Evolutionary conservation across 805 yeast genomes (phyloP), one percentile per base, ranked within the genome.

Genomic region (Kregervanrija pseudodelftensis): DNA sequence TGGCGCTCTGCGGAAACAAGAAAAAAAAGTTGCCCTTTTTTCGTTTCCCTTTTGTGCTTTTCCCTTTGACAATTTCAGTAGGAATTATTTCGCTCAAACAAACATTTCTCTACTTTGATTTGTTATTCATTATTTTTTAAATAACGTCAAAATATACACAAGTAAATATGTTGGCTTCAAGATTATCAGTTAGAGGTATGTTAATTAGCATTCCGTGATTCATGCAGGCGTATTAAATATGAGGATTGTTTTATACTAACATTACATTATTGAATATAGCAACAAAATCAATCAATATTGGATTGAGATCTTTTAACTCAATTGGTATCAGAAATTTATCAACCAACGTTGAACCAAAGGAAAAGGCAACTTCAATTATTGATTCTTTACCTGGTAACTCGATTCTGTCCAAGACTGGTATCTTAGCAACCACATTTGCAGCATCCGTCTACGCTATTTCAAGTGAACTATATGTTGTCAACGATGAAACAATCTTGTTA

Each of bases 371-470:
- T 62, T 80, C 96, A 43, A 80, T 91, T 68, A 80, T 91, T 60
- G 90, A 85, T 62, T 87, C 96, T 52, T 72, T 93, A 57, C 99
- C 99, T 67, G 97, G 97, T 66, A 83, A 79, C 80, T 79, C 80
- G 61, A 73, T 79, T 57, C 68, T 91, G 57, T 79, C 96, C 55
- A 93, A 93, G 80, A 88, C 97, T 51, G 96, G 97, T 64, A 77
- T 90, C 63, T 74, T 93, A 61, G 96, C 96, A 60, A 90, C 99
- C 44, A 79, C 91, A 50, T 80, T 96, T 49, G 97, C 97, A 51
- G 98, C 95, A 46, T 82, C 95, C 49, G 68, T 91, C 56, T 93
- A 89, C 72, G 96, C 96, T 54, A 82, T 93, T 64, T 85, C 96
- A 60, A 88, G 87, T 70, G 95, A 88, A 69, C 76, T 93, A 57